phyloP scores from a whole-genome alignment of 164 flowering plant genomes.

The Vitis rupestris region DNA sequence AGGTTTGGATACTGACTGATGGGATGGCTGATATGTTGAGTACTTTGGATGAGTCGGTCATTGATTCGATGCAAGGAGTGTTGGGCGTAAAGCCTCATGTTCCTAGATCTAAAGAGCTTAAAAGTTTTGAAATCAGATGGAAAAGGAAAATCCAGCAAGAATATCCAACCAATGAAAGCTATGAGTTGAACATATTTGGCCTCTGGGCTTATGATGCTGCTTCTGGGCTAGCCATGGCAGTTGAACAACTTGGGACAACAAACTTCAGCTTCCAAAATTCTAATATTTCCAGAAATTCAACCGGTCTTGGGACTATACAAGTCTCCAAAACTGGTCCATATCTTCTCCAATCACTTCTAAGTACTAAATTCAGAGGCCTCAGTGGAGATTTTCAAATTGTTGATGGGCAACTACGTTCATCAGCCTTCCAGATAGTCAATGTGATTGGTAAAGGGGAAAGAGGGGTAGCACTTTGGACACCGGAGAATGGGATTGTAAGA shows the following conservation, averaged over 20 bases:
- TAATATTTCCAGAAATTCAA: neutral
- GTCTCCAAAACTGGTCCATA: constrained; percentile 12
- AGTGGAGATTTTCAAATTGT: constrained; percentile 12
- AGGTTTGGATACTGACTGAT: constrained; percentile 5
- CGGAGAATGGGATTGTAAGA: constrained; percentile 7
- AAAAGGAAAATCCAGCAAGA: neutral
- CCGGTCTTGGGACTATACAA: constrained; percentile 12
- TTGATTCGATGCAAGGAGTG: constrained; percentile 3
- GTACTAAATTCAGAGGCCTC: constrained; percentile 11
- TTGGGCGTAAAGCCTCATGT: neutral
- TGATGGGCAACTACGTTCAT: constrained; percentile 7
- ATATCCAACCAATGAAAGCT: neutral
- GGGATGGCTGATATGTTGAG: neutral
- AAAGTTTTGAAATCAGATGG: neutral
- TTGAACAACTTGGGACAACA: constrained; percentile 9
- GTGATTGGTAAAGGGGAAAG: constrained; percentile 1
- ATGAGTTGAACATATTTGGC: constrained; percentile 9
- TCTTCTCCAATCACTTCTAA: constrained; percentile 7
- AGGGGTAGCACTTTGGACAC: constrained; percentile 16
- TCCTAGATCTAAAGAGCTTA: neutral
- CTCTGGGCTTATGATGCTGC: constrained; percentile 13
- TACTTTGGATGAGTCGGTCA: neutral
- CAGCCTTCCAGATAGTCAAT: constrained; percentile 1
- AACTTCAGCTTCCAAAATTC: neutral
- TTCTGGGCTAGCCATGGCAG: constrained; percentile 25